Percentiles rank a stretch among this genome's conserved stretches.
phyloP scores from a whole-genome alignment of 2,329 filamentous ascomycete species.

The Penicillium sp. region DNA sequence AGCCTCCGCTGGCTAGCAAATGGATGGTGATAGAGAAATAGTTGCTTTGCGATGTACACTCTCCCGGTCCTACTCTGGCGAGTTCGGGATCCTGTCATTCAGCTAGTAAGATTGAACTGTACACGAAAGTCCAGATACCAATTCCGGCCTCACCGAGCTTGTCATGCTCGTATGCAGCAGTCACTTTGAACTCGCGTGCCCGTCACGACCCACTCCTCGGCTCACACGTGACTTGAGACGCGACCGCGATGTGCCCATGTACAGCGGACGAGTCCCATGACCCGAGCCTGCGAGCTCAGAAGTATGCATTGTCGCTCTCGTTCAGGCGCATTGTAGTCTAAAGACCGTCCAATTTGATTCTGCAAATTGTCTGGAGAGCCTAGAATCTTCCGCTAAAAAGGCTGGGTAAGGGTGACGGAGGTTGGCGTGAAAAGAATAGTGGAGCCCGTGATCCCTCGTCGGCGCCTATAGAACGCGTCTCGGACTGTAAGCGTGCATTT shows the following conservation, averaged over 20 bases:
- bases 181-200: slow-evolving; percentile 16
- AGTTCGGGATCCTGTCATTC: no score
- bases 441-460: slow-evolving; percentile 32
- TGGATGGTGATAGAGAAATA: no score
- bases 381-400: background rate
- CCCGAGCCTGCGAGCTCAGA: slow-evolving; percentile 9
- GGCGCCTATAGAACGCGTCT: slow-evolving; percentile 39
- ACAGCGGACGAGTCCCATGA: slow-evolving; percentile 1
- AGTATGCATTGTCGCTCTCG: slow-evolving; percentile 1
- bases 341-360: background rate
- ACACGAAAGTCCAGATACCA: background rate
- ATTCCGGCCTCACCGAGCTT: slow-evolving; percentile 4
- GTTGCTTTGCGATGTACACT: no score
- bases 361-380: background rate
- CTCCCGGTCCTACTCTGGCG: no score
- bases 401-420: slow-evolving; percentile 5
- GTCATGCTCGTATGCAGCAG: slow-evolving; percentile 9
- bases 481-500: slow-evolving; percentile 37
- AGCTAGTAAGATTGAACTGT: no score
- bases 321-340: background rate
- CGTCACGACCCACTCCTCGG: slow-evolving; percentile 9
- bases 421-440: slow-evolving; percentile 16
- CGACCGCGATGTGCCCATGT: slow-evolving; percentile 16
- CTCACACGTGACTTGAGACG: slow-evolving; percentile 18
- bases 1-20: no score